Evolutionary conservation across 805 yeast species (phyloP).

Genomic region (Metschnikowia similis): DNA sequence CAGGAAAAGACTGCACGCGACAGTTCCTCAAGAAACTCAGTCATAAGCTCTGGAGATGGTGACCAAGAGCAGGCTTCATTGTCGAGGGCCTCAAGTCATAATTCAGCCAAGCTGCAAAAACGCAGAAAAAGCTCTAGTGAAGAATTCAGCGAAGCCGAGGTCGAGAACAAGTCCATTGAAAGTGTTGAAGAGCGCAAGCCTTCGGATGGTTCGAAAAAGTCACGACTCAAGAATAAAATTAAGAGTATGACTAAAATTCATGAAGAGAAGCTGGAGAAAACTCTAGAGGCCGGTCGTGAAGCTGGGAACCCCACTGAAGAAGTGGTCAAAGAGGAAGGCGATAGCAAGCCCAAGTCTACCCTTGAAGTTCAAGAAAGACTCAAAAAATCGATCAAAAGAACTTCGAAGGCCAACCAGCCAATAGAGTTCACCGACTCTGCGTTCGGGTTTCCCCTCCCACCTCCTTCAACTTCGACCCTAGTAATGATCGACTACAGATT

Average conservation of each 20-base stretch:
- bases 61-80: background rate
- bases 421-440: slow-evolving; percentile 66
- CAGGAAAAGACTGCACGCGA: slow-evolving; percentile 7
- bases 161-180: background rate
- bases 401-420: slow-evolving; percentile 43
- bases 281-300: background rate
- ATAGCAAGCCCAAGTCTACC: slow-evolving; percentile 29
- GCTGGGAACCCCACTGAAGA: background rate
- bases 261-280: slow-evolving; percentile 9
- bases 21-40: background rate
- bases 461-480: slow-evolving; percentile 69
- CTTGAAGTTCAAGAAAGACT: slow-evolving; percentile 42
- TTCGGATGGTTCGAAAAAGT: slow-evolving; percentile 9
- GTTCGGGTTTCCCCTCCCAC: slow-evolving; percentile 83
- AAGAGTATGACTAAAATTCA: slow-evolving; percentile 15
- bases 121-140: slow-evolving; percentile 1
- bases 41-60: background rate
- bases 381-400: slow-evolving; percentile 37
- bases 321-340: slow-evolving; percentile 10
- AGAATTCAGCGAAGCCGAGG: background rate
- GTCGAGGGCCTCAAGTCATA: background rate
- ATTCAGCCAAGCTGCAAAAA: background rate
- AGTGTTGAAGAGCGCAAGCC: slow-evolving; percentile 4
- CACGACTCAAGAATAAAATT: slow-evolving; percentile 14
- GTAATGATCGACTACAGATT: slow-evolving; percentile 81